Conservation (phyloP, 139 green algal species). For the Micractinium conductrix region DNA sequence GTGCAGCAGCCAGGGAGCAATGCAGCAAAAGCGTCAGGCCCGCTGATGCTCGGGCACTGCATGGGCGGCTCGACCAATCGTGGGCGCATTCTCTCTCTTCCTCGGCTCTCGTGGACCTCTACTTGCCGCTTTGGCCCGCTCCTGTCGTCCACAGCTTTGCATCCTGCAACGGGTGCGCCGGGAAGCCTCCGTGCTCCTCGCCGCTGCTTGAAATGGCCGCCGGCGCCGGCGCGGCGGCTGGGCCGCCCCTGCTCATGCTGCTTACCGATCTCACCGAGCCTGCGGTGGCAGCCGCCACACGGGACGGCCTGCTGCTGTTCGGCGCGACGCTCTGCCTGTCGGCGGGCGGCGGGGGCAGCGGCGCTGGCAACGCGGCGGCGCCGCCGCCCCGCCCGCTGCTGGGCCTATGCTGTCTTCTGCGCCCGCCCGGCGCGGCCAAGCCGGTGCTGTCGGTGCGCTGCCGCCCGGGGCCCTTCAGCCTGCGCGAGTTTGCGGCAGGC, state of each 20-base stretch:
- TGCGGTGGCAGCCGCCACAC: neutral
- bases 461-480: constrained; percentile 4
- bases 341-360: neutral
- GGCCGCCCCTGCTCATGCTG: neutral
- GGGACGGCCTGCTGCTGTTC: neutral
- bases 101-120: too few species aligned
- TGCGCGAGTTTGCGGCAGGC: neutral
- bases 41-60: too few species aligned
- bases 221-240: neutral
- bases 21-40: too few species aligned
- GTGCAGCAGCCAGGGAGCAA: too few species aligned
- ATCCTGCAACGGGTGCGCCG: too few species aligned
- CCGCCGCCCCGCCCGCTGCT: neutral
- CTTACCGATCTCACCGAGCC: neutral
- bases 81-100: too few species aligned
- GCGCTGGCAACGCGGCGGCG: neutral
- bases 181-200: too few species aligned
- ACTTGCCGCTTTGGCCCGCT: too few species aligned
- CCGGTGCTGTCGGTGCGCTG: constrained; percentile 25
- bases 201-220: too few species aligned
- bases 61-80: too few species aligned
- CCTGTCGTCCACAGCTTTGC: too few species aligned
- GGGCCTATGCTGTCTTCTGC: constrained; percentile 7
- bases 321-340: neutral
- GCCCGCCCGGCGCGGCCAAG: neutral